Base-by-base conservation (phyloP, 1,284 basidiomycete species). In the Ceratorhiza oryzae-sativae region DNA sequence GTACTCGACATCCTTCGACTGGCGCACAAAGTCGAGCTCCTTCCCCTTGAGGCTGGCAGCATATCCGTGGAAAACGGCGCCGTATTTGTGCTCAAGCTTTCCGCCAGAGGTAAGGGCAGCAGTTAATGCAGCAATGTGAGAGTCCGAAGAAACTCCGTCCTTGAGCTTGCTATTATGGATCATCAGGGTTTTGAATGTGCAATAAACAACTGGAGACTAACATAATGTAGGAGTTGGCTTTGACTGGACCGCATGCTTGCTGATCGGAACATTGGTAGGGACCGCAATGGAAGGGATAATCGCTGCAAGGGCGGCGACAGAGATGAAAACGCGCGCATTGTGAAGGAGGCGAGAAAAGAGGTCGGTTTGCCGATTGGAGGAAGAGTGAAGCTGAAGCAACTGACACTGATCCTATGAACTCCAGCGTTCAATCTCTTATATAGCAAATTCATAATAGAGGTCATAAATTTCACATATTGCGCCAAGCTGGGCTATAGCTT, bases 201-300 rank as follows among this genome's bases (percentile, higher is more conserved):
- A 20, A 48, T 6, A 8, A 10, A 46, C 1, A 30, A 20, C 8
- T 20, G 2, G 20, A 4, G 12, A 45, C 13, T 13, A n/a, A 63
- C 61, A 63, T 63, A 23, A 63, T 63, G 46, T 63, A 63, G 3
- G 61, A 63, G 48, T 63, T 53, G n/a, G 61, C 25, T 48, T 63
- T 63, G 46, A 63, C 61, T 13, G 45, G 46, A n/a, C 61, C 61
- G 61, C 45, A 36, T 36, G 25, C 46, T 63, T 63, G 61, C 32
- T 63, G 46, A 63, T 49, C 5, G 61, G 61, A 2, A 63, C 61
- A 25, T 63, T 63, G 34, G 61, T 49, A 46, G 61, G 72, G 2
- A 51, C 72, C 34, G 65, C 72, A 34, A 73, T 27, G 6, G 34
- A 56, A 9, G 72, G 67, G 27, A 65, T 15, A 46, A 71, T 45